A percentile compares a stretch with the other conserved stretches of the same genome.
phyloP scores from a whole-genome alignment of 2,329 filamentous ascomycete genomes.

The Furcasterigmium furcatum region DNA sequence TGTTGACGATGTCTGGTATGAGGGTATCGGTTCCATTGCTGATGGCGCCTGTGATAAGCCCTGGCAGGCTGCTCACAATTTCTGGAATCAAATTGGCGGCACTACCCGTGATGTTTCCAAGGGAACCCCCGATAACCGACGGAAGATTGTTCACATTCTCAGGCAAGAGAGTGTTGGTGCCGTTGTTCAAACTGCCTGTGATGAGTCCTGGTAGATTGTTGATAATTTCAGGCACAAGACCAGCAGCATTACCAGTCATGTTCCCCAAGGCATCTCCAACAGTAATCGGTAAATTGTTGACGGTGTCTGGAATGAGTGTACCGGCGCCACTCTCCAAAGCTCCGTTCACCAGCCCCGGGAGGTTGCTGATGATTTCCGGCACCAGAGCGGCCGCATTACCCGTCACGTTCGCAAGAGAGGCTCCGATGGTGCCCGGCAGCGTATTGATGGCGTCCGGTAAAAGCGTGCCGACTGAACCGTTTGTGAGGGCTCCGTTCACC shows the following conservation, averaged over 20 bases:
- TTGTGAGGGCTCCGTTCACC: neutral
- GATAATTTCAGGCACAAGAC: neutral
- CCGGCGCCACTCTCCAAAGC: neutral
- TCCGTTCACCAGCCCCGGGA: neutral
- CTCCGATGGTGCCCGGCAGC: neutral
- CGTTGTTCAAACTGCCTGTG: neutral
- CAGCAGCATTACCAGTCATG: neutral
- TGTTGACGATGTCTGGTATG: neutral
- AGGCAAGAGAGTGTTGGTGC: neutral
- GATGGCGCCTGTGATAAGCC: neutral
- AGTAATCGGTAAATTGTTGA: neutral
- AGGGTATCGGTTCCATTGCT: neutral
- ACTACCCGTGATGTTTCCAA: neutral
- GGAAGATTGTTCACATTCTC: neutral
- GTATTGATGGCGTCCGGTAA: neutral
- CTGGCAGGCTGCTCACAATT: neutral
- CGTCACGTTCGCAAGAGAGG: neutral
- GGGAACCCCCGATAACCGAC: neutral
- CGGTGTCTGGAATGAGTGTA: neutral
- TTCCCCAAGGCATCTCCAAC: neutral
- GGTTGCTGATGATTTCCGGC: neutral
- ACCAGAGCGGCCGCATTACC: neutral
- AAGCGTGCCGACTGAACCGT: neutral
- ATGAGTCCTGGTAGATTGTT: slow-evolving; percentile 1
- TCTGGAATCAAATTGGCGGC: neutral